Evolutionary conservation across 2,329 filamentous ascomycete species (phyloP).

Genomic region (Aspergillus fischeri): DNA sequence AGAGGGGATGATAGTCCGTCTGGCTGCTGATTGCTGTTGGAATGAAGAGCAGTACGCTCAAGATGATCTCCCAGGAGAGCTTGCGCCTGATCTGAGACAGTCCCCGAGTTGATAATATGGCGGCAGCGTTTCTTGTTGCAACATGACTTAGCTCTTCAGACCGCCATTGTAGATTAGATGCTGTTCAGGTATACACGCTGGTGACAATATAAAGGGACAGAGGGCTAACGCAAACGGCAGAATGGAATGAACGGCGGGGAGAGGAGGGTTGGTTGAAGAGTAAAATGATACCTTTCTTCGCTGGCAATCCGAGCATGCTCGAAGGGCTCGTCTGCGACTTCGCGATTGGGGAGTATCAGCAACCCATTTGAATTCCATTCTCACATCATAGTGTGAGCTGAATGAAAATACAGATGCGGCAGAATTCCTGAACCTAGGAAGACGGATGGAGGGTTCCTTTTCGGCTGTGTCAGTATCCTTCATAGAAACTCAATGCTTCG

Average conservation of each 20-base stretch:
- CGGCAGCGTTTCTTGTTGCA: conserved; percentile 30
- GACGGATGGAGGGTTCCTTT: not conserved
- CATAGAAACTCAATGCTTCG: not conserved
- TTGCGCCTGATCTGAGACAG: not conserved
- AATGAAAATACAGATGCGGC: not conserved
- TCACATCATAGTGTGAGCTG: not conserved
- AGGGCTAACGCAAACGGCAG: not conserved
- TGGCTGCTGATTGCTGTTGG: not conserved
- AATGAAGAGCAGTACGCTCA: not conserved
- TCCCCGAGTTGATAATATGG: conserved; percentile 19
- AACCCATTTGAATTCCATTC: conserved; percentile 35
- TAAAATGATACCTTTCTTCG: conserved; percentile 25
- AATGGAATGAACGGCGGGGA: not conserved
- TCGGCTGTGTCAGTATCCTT: not conserved
- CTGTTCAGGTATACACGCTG: not conserved
- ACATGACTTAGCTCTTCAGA: not conserved
- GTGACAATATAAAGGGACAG: not conserved
- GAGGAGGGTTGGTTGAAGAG: not conserved
- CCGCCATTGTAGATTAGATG: not conserved
- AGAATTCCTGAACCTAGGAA: not conserved
- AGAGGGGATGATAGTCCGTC: not conserved
- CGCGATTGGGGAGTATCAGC: conserved; percentile 32
- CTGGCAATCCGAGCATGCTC: conserved; percentile 30
- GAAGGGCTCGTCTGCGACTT: conserved; percentile 25
- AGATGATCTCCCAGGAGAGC: not conserved